A percentile compares a stretch with the other conserved stretches of the same genome.
phyloP scores from a whole-genome alignment of 140 eudicot species.

The Oenanthe javanica region DNA sequence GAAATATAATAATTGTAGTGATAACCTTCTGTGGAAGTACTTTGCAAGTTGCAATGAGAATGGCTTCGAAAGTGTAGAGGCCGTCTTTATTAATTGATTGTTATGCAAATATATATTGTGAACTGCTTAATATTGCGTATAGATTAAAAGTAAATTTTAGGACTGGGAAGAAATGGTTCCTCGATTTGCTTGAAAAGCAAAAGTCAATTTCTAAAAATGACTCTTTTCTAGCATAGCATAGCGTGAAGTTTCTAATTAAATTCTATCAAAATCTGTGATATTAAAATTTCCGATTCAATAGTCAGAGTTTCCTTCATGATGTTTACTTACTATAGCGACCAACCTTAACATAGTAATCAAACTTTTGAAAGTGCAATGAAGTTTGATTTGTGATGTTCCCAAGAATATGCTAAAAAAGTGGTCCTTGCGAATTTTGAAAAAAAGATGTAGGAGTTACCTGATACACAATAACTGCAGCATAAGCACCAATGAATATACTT shows the following conservation, averaged over 20 bases:
- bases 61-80: background rate
- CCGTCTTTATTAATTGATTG: background rate
- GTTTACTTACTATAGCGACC: background rate
- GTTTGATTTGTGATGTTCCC: too few relatives aligned
- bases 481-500: slow-evolving; percentile 69
- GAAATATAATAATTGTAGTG: background rate
- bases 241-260: background rate
- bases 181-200: background rate
- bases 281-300: background rate
- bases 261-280: background rate
- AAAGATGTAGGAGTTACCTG: slow-evolving; percentile 33
- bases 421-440: background rate
- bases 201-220: background rate
- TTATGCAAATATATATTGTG: background rate
- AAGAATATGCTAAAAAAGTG: background rate
- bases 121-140: background rate
- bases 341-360: background rate
- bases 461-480: slow-evolving; percentile 73
- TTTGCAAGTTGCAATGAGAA: background rate
- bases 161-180: background rate
- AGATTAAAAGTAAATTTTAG: background rate
- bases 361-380: background rate
- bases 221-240: background rate
- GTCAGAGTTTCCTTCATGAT: background rate
- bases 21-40: background rate